These are phyloP conservation scores for Berkeleyomyces rouxiae DNA, from an alignment of 2,329 filamentous ascomycete species.

Conservation along the genomic window DNA sequence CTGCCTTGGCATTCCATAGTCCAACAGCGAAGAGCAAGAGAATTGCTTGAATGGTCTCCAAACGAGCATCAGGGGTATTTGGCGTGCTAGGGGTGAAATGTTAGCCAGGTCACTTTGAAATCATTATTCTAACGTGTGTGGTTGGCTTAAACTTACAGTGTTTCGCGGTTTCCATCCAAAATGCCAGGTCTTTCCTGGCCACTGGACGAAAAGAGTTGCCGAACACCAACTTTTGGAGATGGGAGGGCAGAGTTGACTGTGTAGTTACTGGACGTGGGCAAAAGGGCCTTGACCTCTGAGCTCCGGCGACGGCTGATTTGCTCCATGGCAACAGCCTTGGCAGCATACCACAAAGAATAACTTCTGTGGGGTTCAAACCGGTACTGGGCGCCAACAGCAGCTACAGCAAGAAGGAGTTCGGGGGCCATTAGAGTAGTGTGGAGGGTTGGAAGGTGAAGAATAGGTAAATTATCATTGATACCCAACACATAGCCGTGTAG, in stretches of 20 bases:
- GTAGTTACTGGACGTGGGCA: conserved; percentile 41
- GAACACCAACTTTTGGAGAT: conserved; percentile 39
- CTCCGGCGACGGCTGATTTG: conserved; percentile 41
- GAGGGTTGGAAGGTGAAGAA: conserved; percentile 53
- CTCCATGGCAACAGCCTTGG: conserved; percentile 39
- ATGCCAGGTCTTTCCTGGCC: conserved; percentile 40
- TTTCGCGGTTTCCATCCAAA: conserved; percentile 41
- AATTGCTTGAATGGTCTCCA: conserved; percentile 50
- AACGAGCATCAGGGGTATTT: conserved; percentile 40
- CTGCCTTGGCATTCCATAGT: conserved; percentile 43
- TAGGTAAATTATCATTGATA: conserved; percentile 40
- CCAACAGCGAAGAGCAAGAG: conserved; percentile 43
- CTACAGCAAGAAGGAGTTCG: conserved; percentile 49
- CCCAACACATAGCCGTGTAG: conserved; percentile 54
- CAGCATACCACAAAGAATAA: conserved; percentile 44
- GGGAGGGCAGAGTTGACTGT: conserved; percentile 43
- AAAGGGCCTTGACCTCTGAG: conserved; percentile 37
- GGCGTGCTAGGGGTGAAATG: conserved; percentile 28
- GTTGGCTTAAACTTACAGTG: conserved; percentile 32
- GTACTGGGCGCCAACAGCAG: conserved; percentile 52
- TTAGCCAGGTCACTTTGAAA: background rate
- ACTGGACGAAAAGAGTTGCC: conserved; percentile 42
- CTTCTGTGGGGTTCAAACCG: conserved; percentile 43
- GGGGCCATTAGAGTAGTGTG: conserved; percentile 46
- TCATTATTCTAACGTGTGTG: background rate